Base-by-base conservation (phyloP, 306 rosid species). In the Calophaca sinica region DNA sequence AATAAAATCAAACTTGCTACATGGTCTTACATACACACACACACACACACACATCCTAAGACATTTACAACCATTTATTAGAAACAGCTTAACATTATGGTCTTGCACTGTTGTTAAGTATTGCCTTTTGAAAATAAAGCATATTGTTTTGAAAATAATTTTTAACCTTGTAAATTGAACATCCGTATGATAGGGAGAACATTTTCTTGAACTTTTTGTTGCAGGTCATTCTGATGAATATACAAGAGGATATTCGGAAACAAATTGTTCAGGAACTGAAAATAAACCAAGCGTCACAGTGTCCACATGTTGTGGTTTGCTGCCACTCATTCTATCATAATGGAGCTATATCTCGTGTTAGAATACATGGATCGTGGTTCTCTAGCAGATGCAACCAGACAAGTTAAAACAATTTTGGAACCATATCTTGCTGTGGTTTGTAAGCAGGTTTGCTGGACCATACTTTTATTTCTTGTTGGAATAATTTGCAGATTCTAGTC, bases 301-400 rank as follows among this genome's bases (percentile, higher is more conserved):
- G 97, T 79, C 84, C 96, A 45, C 94, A 92, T 53, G 90, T 94
- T 74, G 99, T 94, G 53, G 97, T 92, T 62, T 94, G 98, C 79
- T 84, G 92, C 79, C 93, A 94, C 81, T 94, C 99, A 36, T 94
- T 94, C 84, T 96, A 89, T 83, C 97, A 90, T 73, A 96, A 96
- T 29, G 98, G 99, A 48, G 93, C 86, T 13, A 86, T 96, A 84
- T 76, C 96, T 96, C 69, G 96, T 94, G 67, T 79, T 94, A 73
- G 98, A 94, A 81, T 94, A 92, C 88, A 94, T 94, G 98, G 97
- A 94, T 62, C 98, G 97, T 20, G 97, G 98, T 55, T 94, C 99
- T 79, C 88, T 94, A 39, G 93, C 89, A 29, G 99, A 94, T 60
- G 84, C 92, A 31, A 86, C 89, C 70, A 84, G 84, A 83, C 97